Conservation (phyloP, 2,329 filamentous ascomycete species). For the Ceratocystis variospora region DNA sequence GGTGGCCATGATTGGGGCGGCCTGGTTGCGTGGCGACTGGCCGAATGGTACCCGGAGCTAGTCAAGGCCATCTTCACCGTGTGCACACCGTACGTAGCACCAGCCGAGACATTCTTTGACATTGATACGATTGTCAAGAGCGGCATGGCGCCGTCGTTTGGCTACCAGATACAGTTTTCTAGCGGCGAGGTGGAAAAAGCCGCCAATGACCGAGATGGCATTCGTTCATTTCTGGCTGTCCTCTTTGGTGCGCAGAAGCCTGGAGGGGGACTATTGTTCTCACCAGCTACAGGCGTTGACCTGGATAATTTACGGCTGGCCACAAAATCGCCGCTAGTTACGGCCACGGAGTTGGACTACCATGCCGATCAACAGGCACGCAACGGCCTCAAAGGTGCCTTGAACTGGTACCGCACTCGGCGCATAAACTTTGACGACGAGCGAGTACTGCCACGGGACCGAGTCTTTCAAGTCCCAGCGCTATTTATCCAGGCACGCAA, state of each 20-base stretch:
- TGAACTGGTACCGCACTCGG: slow-evolving; percentile 77
- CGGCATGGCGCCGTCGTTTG: slow-evolving; percentile 50
- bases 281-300: slow-evolving; percentile 42
- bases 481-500: slow-evolving; percentile 60
- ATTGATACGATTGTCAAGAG: slow-evolving; percentile 46
- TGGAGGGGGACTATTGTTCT: slow-evolving; percentile 37
- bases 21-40: slow-evolving; percentile 57
- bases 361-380: slow-evolving; percentile 61
- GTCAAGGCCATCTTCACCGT: slow-evolving; percentile 64
- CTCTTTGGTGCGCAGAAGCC: slow-evolving; percentile 47
- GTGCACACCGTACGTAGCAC: slow-evolving; percentile 60
- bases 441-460: slow-evolving; percentile 36
- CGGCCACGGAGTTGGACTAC: slow-evolving; percentile 57
- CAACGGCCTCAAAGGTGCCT: slow-evolving; percentile 61
- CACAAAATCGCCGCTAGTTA: slow-evolving; percentile 47
- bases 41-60: slow-evolving; percentile 58
- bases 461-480: slow-evolving; percentile 42
- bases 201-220: slow-evolving; percentile 43
- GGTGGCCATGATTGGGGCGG: slow-evolving; percentile 94
- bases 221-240: slow-evolving; percentile 56
- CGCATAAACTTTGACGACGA: slow-evolving; percentile 69
- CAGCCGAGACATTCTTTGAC: slow-evolving; percentile 37
- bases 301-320: slow-evolving; percentile 48
- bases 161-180: slow-evolving; percentile 71
- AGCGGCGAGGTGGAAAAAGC: slow-evolving; percentile 50